A percentile compares a stretch with the other conserved stretches of the same genome.
Evolutionary conservation across 1,284 basidiomycete species (phyloP).

Genomic region (Ceratobasidium sp.): DNA sequence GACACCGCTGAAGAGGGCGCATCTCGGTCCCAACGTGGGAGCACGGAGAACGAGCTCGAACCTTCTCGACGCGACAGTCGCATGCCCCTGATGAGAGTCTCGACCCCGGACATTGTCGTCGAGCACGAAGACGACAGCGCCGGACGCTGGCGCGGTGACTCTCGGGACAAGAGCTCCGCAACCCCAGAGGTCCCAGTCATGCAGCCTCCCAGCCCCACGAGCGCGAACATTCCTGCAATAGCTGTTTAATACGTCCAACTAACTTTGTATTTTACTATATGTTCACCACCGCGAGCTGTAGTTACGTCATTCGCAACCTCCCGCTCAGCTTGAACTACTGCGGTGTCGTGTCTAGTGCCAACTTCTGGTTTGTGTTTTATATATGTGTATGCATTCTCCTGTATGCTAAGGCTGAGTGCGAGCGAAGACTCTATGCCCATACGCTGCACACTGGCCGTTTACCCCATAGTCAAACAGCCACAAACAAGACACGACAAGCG

Average conservation of each 20-base stretch:
- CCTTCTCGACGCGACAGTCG: slow-evolving; percentile 37
- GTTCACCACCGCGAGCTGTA: slow-evolving; percentile 5
- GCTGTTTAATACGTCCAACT: slow-evolving; percentile 7
- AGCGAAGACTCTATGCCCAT: not conserved
- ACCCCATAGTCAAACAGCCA: no score
- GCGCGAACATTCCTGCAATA: slow-evolving; percentile 9
- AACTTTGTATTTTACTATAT: slow-evolving; percentile 32
- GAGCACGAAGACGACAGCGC: slow-evolving; percentile 24
- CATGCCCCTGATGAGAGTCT: slow-evolving; percentile 35
- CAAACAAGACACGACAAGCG: not conserved
- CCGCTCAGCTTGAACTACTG: slow-evolving; percentile 26
- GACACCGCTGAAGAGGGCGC: slow-evolving; percentile 22
- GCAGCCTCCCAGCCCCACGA: slow-evolving; percentile 21
- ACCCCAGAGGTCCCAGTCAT: slow-evolving; percentile 19
- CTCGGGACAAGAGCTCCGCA: not conserved
- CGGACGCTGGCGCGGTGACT: slow-evolving; percentile 14
- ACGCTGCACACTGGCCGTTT: not conserved
- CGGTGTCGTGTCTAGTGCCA: not conserved
- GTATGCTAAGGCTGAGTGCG: not conserved
- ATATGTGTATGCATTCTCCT: slow-evolving; percentile 28
- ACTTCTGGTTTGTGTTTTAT: slow-evolving; percentile 31
- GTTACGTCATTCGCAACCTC: slow-evolving; percentile 40
- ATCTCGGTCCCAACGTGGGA: slow-evolving; percentile 23
- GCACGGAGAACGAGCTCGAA: slow-evolving; percentile 16
- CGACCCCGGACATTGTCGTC: slow-evolving; percentile 38